These are phyloP conservation scores for Chalciporus piperatus DNA, from an alignment of 768 basidiomycete species.

Conservation along the genomic window DNA sequence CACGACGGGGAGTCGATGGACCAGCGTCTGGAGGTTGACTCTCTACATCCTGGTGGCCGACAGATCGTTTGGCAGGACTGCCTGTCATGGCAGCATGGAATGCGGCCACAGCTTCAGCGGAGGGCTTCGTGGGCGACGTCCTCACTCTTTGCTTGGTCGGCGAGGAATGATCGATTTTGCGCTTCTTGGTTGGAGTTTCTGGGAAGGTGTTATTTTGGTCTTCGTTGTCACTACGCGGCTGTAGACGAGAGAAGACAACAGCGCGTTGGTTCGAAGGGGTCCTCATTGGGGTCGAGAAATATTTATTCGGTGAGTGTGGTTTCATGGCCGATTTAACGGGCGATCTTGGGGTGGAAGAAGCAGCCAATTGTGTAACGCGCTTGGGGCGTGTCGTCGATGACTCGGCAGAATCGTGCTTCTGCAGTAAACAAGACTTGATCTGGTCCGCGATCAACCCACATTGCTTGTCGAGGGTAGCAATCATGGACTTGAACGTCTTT, in stretches of 20 bases:
- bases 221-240: conserved; percentile 17
- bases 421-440: conserved; percentile 15
- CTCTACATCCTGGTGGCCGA: background rate
- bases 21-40: conserved; percentile 5
- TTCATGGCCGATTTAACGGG: conserved; percentile 19
- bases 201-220: conserved; percentile 32
- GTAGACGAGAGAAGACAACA: conserved; percentile 12
- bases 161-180: conserved; percentile 26
- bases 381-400: background rate
- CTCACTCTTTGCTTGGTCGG: conserved; percentile 13
- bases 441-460: conserved; percentile 26
- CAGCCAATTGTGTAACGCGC: background rate
- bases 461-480: conserved; percentile 20
- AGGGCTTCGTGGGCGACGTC: conserved; percentile 9
- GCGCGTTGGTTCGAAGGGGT: conserved; percentile 34
- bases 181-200: conserved; percentile 43
- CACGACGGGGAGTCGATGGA: conserved; percentile 25
- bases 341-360: conserved; percentile 17
- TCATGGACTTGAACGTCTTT: conserved; percentile 19
- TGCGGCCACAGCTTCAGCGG: conserved; percentile 1
- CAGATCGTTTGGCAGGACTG: conserved; percentile 3
- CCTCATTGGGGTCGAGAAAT: background rate
- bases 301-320: conserved; percentile 4
- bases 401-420: background rate
- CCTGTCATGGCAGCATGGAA: conserved; percentile 20